Evolutionary conservation across 768 basidiomycete genomes (phyloP), one percentile per base, ranked within the genome.

Genomic region (Lentinula aciculospora): DNA sequence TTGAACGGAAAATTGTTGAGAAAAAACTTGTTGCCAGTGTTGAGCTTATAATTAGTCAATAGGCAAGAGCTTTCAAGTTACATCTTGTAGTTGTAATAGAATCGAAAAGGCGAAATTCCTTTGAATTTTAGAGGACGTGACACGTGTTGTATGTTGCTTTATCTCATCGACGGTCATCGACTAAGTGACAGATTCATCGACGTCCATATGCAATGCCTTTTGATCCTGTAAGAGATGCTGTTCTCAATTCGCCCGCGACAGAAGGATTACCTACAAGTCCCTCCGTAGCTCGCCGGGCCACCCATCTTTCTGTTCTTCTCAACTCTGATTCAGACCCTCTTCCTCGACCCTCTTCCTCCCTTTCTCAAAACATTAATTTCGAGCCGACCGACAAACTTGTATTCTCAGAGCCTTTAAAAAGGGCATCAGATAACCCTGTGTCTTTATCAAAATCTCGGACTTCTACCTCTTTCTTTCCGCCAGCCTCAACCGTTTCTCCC

Each of bases 151-250:
- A 44, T 44, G 8, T 44, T 44, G 21, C 42, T 21, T 44, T 44
- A 44, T 19, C 39, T n/a, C n/a, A 3, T 10, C n/a, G n/a, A n/a
- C n/a, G n/a, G n/a, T n/a, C n/a, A n/a, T 44, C 42, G 42, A 44
- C 42, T 25, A 39, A 39, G 37, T 39, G 37, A 19, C 42, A 44
- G 21, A 44, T 39, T n/a, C 37, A 39, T 39, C 37, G 15, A 39
- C 32, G 32, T 34, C 42, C 42, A 47, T 28, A 47, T 47, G 46
- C 46, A 25, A 85, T 86, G 85, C 85, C 89, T 64, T 90, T 91
- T 78, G 90, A 92, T 79, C 89, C 90, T 65, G 89, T 92, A 61
- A 82, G 90, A 69, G 90, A 92, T 79, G 90, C 90, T 61, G 87
- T 90, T 66, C 81, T 88, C 65, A 89, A 89, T 72, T 88, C 87